A percentile compares a stretch with the other conserved stretches of the same genome.
Evolutionary conservation across 2,329 filamentous ascomycete species (phyloP).

Genomic region (Knoxdaviesia capensis): DNA sequence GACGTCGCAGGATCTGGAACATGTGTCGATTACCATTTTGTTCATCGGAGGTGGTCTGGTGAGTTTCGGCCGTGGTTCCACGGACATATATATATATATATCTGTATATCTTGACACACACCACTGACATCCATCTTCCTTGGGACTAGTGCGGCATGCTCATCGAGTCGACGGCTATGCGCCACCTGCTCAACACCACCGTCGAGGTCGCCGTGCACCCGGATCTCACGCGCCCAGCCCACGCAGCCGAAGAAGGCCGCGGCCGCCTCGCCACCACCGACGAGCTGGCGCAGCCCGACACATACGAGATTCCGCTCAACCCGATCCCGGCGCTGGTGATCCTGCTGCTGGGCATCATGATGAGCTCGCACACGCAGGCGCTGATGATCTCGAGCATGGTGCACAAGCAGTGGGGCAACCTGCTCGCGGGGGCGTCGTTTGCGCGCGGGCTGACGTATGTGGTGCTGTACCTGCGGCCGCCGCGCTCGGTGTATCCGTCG

Average conservation of each 20-base stretch:
- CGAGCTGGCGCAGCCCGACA: constrained; percentile 30
- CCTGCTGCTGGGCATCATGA: constrained; percentile 76
- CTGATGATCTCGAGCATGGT: constrained; percentile 80
- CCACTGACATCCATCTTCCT: too few relatives aligned
- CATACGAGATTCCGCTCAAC: constrained; percentile 63
- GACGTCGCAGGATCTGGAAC: constrained; percentile 68
- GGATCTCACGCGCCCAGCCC: too few relatives aligned
- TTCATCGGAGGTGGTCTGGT: constrained; percentile 86
- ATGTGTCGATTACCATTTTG: constrained; percentile 78
- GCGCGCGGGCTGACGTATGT: constrained; percentile 65
- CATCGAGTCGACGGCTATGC: constrained; percentile 53
- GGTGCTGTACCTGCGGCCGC: constrained; percentile 59
- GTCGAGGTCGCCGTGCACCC: too few relatives aligned
- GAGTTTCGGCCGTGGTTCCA: constrained; percentile 14
- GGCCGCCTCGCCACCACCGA: background rate
- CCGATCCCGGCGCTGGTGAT: constrained; percentile 77
- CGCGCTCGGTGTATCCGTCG: constrained; percentile 59
- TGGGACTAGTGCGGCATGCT: constrained; percentile 52
- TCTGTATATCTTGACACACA: too few relatives aligned
- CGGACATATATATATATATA: too few relatives aligned
- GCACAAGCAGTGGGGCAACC: constrained; percentile 80
- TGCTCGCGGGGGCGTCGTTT: constrained; percentile 64
- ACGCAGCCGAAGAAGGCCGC: too few relatives aligned
- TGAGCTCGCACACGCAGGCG: constrained; percentile 75
- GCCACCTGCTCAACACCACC: constrained; percentile 42